Evolutionary conservation across 2,329 filamentous ascomycete genomes (phyloP), one percentile per base, ranked within the genome.

Genomic region (Neonectria ditissima): DNA sequence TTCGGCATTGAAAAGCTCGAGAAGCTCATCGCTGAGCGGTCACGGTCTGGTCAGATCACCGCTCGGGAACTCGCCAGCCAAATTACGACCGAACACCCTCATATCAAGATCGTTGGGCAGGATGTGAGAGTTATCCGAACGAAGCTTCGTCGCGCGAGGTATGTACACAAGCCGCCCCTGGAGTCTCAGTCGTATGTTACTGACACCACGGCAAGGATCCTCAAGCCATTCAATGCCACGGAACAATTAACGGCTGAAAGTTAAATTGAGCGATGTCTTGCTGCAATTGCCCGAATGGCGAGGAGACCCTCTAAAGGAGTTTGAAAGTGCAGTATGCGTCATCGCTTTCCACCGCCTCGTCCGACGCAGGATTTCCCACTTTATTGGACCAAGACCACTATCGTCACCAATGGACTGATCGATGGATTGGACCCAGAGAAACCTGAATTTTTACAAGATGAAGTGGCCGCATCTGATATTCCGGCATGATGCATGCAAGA

Each of bases 151-250:
- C n/a, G n/a, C n/a, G n/a, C n/a, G n/a, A n/a, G n/a, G n/a, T n/a
- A n/a, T n/a, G n/a, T n/a, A n/a, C n/a, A n/a, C n/a, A n/a, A n/a
- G n/a, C n/a, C n/a, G n/a, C n/a, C n/a, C n/a, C n/a, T n/a, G n/a
- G n/a, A n/a, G 24, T 55, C 28, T 16, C 2, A 30, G 34, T 61
- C 59, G 59, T 45, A 11, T 61, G 59, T 55, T 20, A 30, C 56
- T 61, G 59, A 11, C 45, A 61, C 59, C 59, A 61, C 45, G 45
- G 34, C 39, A 51, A 55, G 37, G 58, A 41, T 43, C 22, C 51
- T 61, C 52, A 61, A 61, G 39, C 59, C 52, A 56, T 55, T 50
- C 32, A 37, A 16, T 10, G 4, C 28, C 28, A 34, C 37, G n/a
- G 16, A 50, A 34, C 7, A 32, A 30, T 6, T 14, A 28, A 50